Evolutionary conservation across 176 grass and related monocot genomes (phyloP), one percentile per base, ranked within the genome.

Genomic region (Tuctoria greenei): DNA sequence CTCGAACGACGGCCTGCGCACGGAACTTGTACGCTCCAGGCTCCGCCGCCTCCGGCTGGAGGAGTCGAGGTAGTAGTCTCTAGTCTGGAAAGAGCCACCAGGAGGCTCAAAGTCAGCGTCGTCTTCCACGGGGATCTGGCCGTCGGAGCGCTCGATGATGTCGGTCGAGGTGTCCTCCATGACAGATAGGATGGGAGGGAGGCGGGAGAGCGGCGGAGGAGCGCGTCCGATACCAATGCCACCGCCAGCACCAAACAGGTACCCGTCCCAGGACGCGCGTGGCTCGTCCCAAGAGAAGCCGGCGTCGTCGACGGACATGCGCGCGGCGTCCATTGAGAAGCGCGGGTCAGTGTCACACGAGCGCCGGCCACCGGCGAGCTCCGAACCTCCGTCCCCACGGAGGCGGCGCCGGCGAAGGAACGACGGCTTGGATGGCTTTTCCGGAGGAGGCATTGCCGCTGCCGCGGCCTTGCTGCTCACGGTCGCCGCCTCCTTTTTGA

Each of bases 251-350:
- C 96, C 96, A 8, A 95, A 90, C 39, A 99, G 27, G 66, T 94
- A 99, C 17, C 96, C 96, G 60, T 99, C 96, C 96, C 96, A 99
- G 17, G 96, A 99, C 39, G 96, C 96, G 45, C 96, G 90, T 0
- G 96, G 96, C 77, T 92, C 96, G 77, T 99, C 96, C 96, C 87
- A 99, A 2, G 77, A 83, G 75, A 90, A 95, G 18, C 83, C 78
- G 8, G 89, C 92, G 67, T 99, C 96, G 74, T 99, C 96, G 55
- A 99, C 67, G 52, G 96, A 99, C 89, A 99, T 92, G 67, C 92
- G 89, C 46, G 86, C 86, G 43, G 91, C 94, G 63, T 97, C 94
- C 25, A 97, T 81, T 7, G 94, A 97, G 84, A 93, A 97, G 1
- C 94, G 88, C 16, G 94, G 94, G 74, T 97, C 94, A 10, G 91